Conservation (phyloP, 2,329 filamentous ascomycete species). For the Nemania bipapillata region DNA sequence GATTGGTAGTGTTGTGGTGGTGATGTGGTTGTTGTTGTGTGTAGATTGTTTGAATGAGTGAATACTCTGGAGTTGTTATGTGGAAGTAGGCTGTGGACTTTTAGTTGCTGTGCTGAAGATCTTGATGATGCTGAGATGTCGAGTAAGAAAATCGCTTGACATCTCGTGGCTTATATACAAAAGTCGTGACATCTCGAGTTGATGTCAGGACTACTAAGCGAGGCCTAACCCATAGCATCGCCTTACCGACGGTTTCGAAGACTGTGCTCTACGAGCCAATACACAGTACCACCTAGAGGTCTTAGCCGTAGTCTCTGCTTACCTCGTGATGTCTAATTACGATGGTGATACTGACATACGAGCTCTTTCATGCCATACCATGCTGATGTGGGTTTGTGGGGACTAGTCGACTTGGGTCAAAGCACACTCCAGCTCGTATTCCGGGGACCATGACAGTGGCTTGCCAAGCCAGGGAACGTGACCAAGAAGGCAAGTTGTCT, state of each 20-base stretch:
- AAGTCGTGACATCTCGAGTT: constrained; percentile 9
- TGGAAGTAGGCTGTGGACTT: background rate
- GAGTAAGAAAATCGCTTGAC: constrained; percentile 3
- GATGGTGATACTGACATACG: constrained; percentile 34
- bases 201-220: constrained; percentile 2
- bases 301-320: constrained; percentile 28
- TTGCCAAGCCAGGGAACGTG: constrained; percentile 30
- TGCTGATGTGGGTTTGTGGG: constrained; percentile 33
- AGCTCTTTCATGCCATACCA: constrained; percentile 21
- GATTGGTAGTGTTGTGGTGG: too few relatives aligned
- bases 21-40: constrained; percentile 4
- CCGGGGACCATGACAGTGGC: constrained; percentile 1
- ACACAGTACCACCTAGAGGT: constrained; percentile 20
- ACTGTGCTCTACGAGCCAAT: constrained; percentile 7
- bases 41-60: background rate
- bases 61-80: constrained; percentile 7
- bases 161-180: constrained; percentile 31
- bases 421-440: constrained; percentile 36
- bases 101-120: constrained; percentile 9
- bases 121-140: constrained; percentile 30
- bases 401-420: constrained; percentile 5
- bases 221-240: background rate
- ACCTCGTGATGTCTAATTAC: constrained; percentile 39
- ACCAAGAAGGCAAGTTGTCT: constrained; percentile 10
- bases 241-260: background rate